These are phyloP conservation scores for Olyra latifolia DNA, from an alignment of 176 grass and related monocot species.

Conservation along the genomic window DNA sequence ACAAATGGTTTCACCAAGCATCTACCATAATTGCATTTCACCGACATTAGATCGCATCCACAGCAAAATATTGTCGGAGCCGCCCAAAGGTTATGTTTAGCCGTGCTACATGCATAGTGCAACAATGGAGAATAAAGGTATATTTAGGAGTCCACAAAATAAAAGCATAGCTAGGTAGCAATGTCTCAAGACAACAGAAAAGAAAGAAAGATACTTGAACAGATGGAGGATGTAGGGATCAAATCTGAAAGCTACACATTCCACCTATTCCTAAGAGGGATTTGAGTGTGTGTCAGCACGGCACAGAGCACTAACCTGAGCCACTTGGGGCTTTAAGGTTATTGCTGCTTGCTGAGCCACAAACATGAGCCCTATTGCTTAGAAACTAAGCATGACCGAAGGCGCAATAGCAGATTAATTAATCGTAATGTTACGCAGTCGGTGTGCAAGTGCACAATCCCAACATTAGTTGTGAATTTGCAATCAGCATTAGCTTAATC, in stretches of 20 bases:
- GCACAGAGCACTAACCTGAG: slow-evolving; percentile 20
- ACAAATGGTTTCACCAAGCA: neutral
- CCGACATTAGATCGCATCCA: slow-evolving; percentile 35
- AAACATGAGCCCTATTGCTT: slow-evolving; percentile 14
- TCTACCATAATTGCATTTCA: slow-evolving; percentile 27
- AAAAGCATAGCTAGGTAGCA: slow-evolving; percentile 3
- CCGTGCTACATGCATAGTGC: neutral
- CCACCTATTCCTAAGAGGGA: neutral
- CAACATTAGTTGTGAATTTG: neutral
- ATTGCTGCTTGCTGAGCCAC: slow-evolving; percentile 28
- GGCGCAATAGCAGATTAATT: slow-evolving; percentile 7
- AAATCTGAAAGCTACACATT: slow-evolving; percentile 8
- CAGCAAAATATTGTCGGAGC: neutral
- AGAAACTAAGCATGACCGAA: slow-evolving; percentile 33
- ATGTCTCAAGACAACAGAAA: neutral
- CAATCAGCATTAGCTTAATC: slow-evolving; percentile 4
- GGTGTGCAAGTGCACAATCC: slow-evolving; percentile 13
- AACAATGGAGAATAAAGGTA: neutral
- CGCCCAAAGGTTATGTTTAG: slow-evolving; percentile 2
- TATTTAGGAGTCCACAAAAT: neutral
- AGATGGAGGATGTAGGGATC: slow-evolving; percentile 17
- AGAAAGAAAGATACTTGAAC: neutral
- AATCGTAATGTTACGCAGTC: neutral
- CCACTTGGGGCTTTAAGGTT: slow-evolving; percentile 30
- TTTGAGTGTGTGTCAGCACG: slow-evolving; percentile 36